These are phyloP conservation scores for Scheffersomyces lignosus DNA, from an alignment of 805 yeast genomes.

Conservation along the genomic window DNA sequence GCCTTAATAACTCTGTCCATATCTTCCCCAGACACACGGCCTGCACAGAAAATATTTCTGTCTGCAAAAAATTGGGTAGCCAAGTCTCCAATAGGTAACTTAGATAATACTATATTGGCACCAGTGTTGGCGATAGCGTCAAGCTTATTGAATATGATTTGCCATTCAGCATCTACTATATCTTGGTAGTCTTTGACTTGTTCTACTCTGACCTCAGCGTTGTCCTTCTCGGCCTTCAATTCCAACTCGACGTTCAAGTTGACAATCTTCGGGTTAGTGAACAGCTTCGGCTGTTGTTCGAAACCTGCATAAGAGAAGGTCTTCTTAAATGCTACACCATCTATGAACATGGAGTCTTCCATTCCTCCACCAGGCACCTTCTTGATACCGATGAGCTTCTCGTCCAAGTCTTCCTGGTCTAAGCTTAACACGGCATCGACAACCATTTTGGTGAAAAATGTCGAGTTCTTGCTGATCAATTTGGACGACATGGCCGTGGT, in stretches of 20 bases:
- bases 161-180: conserved; percentile 99
- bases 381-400: conserved; percentile 88
- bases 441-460: conserved; percentile 91
- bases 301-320: conserved; percentile 98
- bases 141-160: conserved; percentile 82
- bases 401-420: conserved; percentile 84
- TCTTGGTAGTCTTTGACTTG: conserved; percentile 93
- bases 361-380: conserved; percentile 95
- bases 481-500: conserved; percentile 97
- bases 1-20: conserved; percentile 91
- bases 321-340: conserved; percentile 97
- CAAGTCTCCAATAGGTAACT: conserved; percentile 95
- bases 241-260: conserved; percentile 91
- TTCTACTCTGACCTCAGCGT: conserved; percentile 96
- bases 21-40: conserved; percentile 86
- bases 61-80: conserved; percentile 99
- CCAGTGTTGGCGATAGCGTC: conserved; percentile 82
- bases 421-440: conserved; percentile 91
- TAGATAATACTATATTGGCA: conserved; percentile 89
- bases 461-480: conserved; percentile 81
- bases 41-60: conserved; percentile 94
- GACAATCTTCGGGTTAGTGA: conserved; percentile 76
- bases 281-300: conserved; percentile 94
- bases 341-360: conserved; percentile 85
- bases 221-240: conserved; percentile 96